phyloP scores from a whole-genome alignment of 768 basidiomycete genomes.

The Thelephora aurantiotincta region DNA sequence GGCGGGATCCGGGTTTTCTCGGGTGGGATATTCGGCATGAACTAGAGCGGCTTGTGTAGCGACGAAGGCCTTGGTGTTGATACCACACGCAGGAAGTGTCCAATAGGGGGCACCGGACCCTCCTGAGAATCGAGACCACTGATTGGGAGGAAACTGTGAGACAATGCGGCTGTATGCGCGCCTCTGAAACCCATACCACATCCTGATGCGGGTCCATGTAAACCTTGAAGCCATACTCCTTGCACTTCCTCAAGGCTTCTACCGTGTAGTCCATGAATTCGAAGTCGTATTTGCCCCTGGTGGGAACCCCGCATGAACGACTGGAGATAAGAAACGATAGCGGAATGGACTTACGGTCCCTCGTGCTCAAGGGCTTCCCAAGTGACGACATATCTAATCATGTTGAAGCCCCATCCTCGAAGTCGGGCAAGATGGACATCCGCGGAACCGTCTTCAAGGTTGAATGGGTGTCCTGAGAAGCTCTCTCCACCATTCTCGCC shows the following conservation, averaged over 20 bases:
- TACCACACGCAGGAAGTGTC: conserved; percentile 83
- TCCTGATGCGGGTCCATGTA: conserved; percentile 98
- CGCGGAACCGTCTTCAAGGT: conserved; percentile 73
- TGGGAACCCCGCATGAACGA: neutral
- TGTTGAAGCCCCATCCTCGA: conserved; percentile 87
- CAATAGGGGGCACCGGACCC: conserved; percentile 93
- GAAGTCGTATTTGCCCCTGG: conserved; percentile 77
- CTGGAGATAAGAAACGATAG: neutral
- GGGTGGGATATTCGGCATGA: conserved; percentile 75
- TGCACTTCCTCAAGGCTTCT: conserved; percentile 77
- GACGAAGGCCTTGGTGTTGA: conserved; percentile 75
- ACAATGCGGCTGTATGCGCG: neutral
- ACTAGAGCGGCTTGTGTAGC: conserved; percentile 76
- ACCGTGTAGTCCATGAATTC: conserved; percentile 90
- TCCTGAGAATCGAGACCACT: conserved; percentile 95
- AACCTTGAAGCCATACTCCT: conserved; percentile 81
- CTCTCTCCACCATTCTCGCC: conserved; percentile 55
- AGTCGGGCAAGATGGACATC: conserved; percentile 80
- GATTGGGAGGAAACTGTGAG: neutral
- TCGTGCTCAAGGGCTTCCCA: conserved; percentile 94
- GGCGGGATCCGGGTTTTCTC: conserved; percentile 50
- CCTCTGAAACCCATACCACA: conserved; percentile 38
- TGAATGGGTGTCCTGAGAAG: conserved; percentile 69
- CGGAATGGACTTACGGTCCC: conserved; percentile 69
- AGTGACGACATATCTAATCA: conserved; percentile 70